A percentile compares a stretch with the other conserved stretches of the same genome.
Evolutionary conservation across 352 stramenopile species (phyloP).

Genomic region (Phytophthora pinifolia): DNA sequence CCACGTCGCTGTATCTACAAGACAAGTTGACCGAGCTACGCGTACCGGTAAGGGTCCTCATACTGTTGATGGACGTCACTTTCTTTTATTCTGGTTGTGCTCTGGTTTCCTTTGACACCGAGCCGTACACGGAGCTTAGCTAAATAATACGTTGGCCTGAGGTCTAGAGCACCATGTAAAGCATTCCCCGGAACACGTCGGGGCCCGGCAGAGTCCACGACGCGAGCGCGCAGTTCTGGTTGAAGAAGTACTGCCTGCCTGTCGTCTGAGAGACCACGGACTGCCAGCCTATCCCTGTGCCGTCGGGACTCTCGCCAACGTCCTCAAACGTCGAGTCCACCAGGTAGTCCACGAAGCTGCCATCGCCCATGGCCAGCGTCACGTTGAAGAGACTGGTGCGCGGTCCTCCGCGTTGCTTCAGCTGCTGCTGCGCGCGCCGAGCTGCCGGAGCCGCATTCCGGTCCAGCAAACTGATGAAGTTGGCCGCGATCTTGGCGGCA

Average conservation of each 20-base stretch:
- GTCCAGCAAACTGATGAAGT: conserved; percentile 53
- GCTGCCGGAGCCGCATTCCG: conserved; percentile 33
- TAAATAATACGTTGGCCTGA: conserved; percentile 42
- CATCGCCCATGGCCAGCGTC: conserved; percentile 62
- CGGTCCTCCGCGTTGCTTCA: conserved; percentile 23
- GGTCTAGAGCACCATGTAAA: conserved; percentile 78
- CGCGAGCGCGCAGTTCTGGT: conserved; percentile 69
- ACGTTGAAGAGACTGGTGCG: conserved; percentile 51
- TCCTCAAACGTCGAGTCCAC: conserved; percentile 66
- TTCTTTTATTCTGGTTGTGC: conserved; percentile 23
- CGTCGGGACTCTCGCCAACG: conserved; percentile 42
- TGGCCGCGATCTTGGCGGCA: conserved; percentile 56
- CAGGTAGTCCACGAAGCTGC: conserved; percentile 67
- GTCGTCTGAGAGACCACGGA: conserved; percentile 70
- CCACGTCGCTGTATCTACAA: not conserved
- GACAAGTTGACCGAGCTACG: not conserved
- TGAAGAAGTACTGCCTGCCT: conserved; percentile 85
- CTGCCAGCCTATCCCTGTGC: conserved; percentile 52
- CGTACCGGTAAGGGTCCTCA: not conserved
- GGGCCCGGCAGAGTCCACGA: conserved; percentile 74
- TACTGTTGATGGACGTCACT: conserved; percentile 18
- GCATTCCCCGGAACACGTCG: conserved; percentile 50
- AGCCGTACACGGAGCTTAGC: conserved; percentile 30
- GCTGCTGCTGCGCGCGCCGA: conserved; percentile 33
- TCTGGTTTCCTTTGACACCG: conserved; percentile 35